Evolutionary conservation across 2,329 filamentous ascomycete genomes (phyloP), one percentile per base, ranked within the genome.

Genomic region (Cytospora leucostoma): DNA sequence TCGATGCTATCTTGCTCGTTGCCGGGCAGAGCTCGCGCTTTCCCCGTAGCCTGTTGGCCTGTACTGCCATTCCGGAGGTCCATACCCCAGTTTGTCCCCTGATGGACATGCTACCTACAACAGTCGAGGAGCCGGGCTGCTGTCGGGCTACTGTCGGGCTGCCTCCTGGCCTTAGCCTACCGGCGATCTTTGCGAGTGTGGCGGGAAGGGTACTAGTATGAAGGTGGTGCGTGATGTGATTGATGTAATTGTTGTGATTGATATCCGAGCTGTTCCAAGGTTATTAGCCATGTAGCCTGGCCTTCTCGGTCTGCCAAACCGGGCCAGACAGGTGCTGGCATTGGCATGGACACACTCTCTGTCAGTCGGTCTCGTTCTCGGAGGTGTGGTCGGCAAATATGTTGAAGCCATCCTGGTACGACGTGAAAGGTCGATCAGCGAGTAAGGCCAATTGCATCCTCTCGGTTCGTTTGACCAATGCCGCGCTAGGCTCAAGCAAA

Each of bases 401-500:
- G 1, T 47, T 50, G 56, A 50, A 49, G 19, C 44, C 40, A 58
- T 35, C 2, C 44, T 12, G 17, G 51, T 55, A 50, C 44, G 59
- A 61, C 38, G 33, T 44, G 33, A 61, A 40, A 54, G 51, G 52
- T 49, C 59, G 61, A 66, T 66, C 64, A 63, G 51, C 55, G 50
- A 40, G 59, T 15, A 44, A 61, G 32, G 57, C 61, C 64, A 66
- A 66, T 66, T 51, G 58, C 49, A 51, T 17, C 35, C 19, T 38
- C 40, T 44, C 32, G 34, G 21, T 35, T 56, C 55, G 61, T 63
- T 58, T 61, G 61, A 33, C 12, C 55, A 44, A 50, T 59, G 61
- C 57, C 64, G 64, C 64, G 64, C 64, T 66, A 66, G 58, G 54
- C 64, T 55, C 40, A 49, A 27, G 44, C 47, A 64, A 64, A 56